Base-by-base conservation (phyloP, 192 early-diverging fungal genomes). In the Mortierella antarctica region DNA sequence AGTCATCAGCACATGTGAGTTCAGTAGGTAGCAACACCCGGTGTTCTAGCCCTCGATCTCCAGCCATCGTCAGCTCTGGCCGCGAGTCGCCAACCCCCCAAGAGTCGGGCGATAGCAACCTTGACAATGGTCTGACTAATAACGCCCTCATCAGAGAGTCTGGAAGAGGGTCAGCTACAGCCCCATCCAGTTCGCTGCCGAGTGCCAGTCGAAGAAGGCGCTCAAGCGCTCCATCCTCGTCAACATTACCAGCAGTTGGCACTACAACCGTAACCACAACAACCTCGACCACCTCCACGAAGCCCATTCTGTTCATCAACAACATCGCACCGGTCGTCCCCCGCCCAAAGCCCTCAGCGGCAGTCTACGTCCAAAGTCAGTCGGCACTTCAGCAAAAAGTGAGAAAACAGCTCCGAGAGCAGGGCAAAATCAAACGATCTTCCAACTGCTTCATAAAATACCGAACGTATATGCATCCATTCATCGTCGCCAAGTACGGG, bases 371-470 rank as follows among this genome's bases (percentile, higher is more conserved):
- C 20, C 76, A 52, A 8, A 61, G 69, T 0, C 45, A 60, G 8
- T 71, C 76, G 10, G 76, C 76, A 2, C 61, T 49, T 11, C 68
- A 71, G 39, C 76, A 80, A 63, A 71, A 67, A 40, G 58, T 57
- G 2, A 48, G 76, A 3, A 80, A 67, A 20, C 50, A 71, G 53
- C n/a, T 50, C 14, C 57, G 76, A 2, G 69, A 80, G 11, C 59
- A 56, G 8, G 76, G 69, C 9, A 80, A 80, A 47, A 56, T 67
- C 31, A 80, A 80, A 46, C 68, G 70, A 2, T 13, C 48, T 13
- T 57, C 64, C 15, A 90, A 90, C 49, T 90, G 85, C 17, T 91
- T 91, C 45, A 83, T 91, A 58, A 67, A 73, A 7, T 91, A 82
- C 69, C 87, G 90, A 42, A 77, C 85, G 50, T 80, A 86, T 9